A percentile compares a stretch with the other conserved stretches of the same genome.
Conservation (phyloP, 2,329 filamentous ascomycete genomes). For the Ophiostoma montium region DNA sequence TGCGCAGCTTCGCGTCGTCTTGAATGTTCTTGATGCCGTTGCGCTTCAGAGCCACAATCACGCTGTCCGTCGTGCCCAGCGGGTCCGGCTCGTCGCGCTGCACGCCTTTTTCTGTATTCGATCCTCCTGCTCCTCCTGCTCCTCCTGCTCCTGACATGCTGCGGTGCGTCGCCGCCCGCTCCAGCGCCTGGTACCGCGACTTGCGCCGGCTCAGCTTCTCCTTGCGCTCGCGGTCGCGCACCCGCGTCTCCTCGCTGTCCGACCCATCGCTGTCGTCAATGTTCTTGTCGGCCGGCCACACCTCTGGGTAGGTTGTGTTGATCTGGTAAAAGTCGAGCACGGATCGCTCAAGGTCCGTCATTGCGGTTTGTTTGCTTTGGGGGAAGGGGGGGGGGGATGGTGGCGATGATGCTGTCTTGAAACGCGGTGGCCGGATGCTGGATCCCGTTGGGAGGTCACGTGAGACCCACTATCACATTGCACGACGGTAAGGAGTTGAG, state of each 20-base stretch:
- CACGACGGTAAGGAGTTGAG: no score
- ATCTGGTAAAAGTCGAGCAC: slow-evolving; percentile 87
- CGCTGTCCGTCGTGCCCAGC: slow-evolving; percentile 74
- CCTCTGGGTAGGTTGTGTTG: slow-evolving; percentile 58
- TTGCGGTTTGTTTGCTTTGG: slow-evolving; percentile 17
- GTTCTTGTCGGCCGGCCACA: slow-evolving; percentile 79
- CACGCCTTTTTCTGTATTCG: slow-evolving; percentile 43
- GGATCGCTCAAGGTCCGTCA: slow-evolving; percentile 60
- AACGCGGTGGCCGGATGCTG: neutral
- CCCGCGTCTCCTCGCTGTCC: slow-evolving; percentile 38
- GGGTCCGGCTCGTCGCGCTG: slow-evolving; percentile 90
- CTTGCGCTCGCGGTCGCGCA: slow-evolving; percentile 21
- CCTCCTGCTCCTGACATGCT: slow-evolving; percentile 54
- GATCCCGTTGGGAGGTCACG: neutral
- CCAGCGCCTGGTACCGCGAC: slow-evolving; percentile 74
- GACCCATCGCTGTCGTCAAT: slow-evolving; percentile 40
- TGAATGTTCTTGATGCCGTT: slow-evolving; percentile 62
- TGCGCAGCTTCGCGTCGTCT: slow-evolving; percentile 67
- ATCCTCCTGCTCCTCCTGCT: no score
- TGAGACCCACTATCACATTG: no score
- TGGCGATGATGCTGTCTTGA: neutral
- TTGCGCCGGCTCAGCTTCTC: slow-evolving; percentile 45
- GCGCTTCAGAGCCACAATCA: slow-evolving; percentile 64
- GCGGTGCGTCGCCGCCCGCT: slow-evolving; percentile 56
- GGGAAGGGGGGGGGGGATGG: neutral